Percentiles rank a stretch among this genome's conserved stretches.
Evolutionary conservation across 148 eudicot species (phyloP).

Genomic region (Cornus florida): DNA sequence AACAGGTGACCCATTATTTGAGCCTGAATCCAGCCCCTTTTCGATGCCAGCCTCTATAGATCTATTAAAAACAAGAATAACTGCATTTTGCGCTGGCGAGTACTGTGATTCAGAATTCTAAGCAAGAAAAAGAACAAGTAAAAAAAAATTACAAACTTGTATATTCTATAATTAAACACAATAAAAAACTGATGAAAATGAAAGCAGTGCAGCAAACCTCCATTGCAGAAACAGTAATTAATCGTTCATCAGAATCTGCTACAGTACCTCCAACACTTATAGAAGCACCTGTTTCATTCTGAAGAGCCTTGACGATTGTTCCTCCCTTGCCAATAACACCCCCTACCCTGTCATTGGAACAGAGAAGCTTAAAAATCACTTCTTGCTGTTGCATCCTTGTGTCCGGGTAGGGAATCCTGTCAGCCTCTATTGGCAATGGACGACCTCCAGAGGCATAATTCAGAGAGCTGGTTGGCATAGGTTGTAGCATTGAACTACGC

Average conservation of each 20-base stretch:
- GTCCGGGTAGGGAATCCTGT: constrained; percentile 24
- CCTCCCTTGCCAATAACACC: constrained; percentile 83
- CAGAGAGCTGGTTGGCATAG: constrained; percentile 31
- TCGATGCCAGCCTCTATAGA: constrained; percentile 44
- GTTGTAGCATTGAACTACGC: constrained; percentile 24
- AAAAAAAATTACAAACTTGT: constrained; percentile 6
- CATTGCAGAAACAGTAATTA: constrained; percentile 60
- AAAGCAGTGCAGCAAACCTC: constrained; percentile 48
- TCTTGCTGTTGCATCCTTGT: constrained; percentile 33
- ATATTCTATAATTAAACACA: background rate
- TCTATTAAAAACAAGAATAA: constrained; percentile 52
- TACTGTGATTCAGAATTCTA: constrained; percentile 51
- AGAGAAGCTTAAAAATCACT: constrained; percentile 61
- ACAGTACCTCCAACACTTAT: constrained; percentile 50
- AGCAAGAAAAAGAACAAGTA: constrained; percentile 12
- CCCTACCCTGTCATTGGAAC: constrained; percentile 59
- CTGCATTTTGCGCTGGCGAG: constrained; percentile 79
- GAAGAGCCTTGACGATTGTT: constrained; percentile 55
- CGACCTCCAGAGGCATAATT: constrained; percentile 28
- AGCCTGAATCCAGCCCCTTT: constrained; percentile 41
- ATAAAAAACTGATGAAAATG: background rate
- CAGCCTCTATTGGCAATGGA: constrained; percentile 30
- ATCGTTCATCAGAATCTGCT: constrained; percentile 55
- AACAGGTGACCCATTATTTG: constrained; percentile 31
- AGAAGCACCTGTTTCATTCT: constrained; percentile 67